A percentile compares a stretch with the other conserved stretches of the same genome.
Evolutionary conservation across 306 rosid species (phyloP).

Genomic region (Acmispon strigosus): DNA sequence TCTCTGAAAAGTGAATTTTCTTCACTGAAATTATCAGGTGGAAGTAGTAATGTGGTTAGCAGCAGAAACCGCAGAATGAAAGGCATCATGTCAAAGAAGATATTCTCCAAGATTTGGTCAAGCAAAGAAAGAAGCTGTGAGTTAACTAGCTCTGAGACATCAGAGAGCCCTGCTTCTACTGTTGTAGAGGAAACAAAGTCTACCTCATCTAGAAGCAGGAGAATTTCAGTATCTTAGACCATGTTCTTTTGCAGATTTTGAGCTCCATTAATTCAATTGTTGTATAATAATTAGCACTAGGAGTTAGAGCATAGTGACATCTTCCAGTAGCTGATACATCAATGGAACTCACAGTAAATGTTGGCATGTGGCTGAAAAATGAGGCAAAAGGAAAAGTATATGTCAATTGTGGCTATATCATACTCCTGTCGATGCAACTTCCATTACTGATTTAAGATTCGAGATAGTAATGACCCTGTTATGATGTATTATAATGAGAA

Average conservation of each 20-base stretch:
- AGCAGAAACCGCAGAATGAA: conserved; percentile 38
- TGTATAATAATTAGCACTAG: conserved; percentile 37
- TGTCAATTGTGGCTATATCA: conserved; percentile 1
- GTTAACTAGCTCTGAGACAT: conserved; percentile 71
- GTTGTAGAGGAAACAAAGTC: conserved; percentile 73
- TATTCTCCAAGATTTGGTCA: conserved; percentile 85
- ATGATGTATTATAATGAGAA: neutral
- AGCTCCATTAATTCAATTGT: neutral
- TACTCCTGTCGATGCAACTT: conserved; percentile 4
- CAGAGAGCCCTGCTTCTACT: conserved; percentile 77
- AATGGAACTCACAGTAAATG: conserved; percentile 9
- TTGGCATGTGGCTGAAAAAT: conserved; percentile 12
- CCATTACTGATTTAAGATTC: neutral
- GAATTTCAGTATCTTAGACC: conserved; percentile 61
- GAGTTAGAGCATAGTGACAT: conserved; percentile 42
- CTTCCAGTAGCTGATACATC: conserved; percentile 27
- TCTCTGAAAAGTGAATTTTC: conserved; percentile 60
- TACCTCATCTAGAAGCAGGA: conserved; percentile 76
- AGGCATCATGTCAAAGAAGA: conserved; percentile 53
- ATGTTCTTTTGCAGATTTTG: conserved; percentile 1
- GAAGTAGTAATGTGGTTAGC: conserved; percentile 2
- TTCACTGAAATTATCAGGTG: conserved; percentile 30
- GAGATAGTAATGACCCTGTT: conserved; percentile 7
- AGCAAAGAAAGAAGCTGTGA: conserved; percentile 65
- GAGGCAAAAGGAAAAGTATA: no score